These are phyloP conservation scores for Trichoderma asperellum DNA, from an alignment of 2,329 filamentous ascomycete species.

Conservation along the genomic window DNA sequence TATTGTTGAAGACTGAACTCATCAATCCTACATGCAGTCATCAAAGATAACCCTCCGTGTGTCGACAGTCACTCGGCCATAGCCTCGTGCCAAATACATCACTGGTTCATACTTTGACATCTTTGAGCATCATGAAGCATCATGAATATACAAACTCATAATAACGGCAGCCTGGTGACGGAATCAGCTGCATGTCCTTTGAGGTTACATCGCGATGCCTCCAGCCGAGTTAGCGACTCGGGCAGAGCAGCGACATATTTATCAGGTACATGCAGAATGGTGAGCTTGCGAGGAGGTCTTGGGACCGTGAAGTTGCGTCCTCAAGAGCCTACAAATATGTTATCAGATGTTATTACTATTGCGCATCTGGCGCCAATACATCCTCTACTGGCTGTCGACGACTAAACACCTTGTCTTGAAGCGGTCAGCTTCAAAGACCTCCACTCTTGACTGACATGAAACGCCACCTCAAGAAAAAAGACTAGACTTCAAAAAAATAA, in stretches of 20 bases:
- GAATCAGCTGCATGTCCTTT: constrained; percentile 7
- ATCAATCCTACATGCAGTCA: not conserved
- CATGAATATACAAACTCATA: not conserved
- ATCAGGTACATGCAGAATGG: not conserved
- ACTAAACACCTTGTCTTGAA: not conserved
- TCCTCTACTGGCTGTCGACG: not conserved
- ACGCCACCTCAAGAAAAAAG: not conserved
- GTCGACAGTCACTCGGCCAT: not conserved
- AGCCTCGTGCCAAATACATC: not conserved
- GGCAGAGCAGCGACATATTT: not conserved
- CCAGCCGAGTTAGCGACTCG: not conserved
- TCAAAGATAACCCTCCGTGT: not conserved
- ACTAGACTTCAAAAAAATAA: not conserved
- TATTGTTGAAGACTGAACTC: not conserved
- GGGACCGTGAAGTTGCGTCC: not conserved
- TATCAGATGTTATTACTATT: not conserved
- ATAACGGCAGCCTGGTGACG: constrained; percentile 1
- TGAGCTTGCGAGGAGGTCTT: not conserved
- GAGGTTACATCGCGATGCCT: constrained; percentile 15
- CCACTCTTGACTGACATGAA: not conserved
- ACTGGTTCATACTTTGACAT: not conserved
- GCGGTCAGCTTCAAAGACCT: not conserved
- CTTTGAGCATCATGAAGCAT: not conserved
- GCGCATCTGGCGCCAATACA: not conserved
- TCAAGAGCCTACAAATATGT: not conserved